Base-by-base conservation (phyloP, 2,329 filamentous ascomycete species). In the Aureobasidium namibiae region DNA sequence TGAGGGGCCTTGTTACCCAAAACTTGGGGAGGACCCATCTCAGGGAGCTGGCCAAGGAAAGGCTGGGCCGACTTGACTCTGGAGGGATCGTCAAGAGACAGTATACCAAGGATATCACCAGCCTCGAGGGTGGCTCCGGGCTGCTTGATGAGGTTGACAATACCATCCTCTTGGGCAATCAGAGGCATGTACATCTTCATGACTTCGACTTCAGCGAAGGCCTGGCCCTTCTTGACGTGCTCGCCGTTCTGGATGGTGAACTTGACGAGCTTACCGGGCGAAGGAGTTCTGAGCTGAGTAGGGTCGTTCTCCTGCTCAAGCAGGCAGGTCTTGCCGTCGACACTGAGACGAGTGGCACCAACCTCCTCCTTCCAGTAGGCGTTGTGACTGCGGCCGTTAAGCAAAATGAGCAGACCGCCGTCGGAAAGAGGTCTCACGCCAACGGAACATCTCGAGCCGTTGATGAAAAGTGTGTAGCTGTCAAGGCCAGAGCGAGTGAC, bases 151-250 rank as follows among this genome's bases (percentile, higher is more conserved):
- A 99, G 84, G 78, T 96, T 94, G 60, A 99, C 92, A 58, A 95
- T 83, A 79, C 94, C 94, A 68, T 96, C 94, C 74, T 99, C 94
- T 71, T 92, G 88, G 2, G 94, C 89, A 62, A 99, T 83, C 59
- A 99, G 82, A 69, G 94, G 94, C 94, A 99, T 99, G 82, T 97
- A 97, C 94, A 99, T 99, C 83, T 99, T 99, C 94, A 99, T 99
- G 76, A 99, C 94, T 77, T 99, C 94, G 41, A 99, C 92, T 75
- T 99, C 94, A 59, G 94, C 94, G 70, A 91, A 99, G 34, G 92
- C 81, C 74, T 97, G 89, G 60, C 92, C 92, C 67, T 95, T 90
- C 74, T 85, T 87, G 74, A 99, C 85, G 73, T 99, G 94, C 66
- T 91, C 83, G 62, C 94, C 94, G 69, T 95, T 97, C 74, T 96